A percentile compares a stretch with the other conserved stretches of the same genome.
Evolutionary conservation across 2,329 filamentous ascomycete genomes (phyloP).

Genomic region (Coleophoma cylindrospora): DNA sequence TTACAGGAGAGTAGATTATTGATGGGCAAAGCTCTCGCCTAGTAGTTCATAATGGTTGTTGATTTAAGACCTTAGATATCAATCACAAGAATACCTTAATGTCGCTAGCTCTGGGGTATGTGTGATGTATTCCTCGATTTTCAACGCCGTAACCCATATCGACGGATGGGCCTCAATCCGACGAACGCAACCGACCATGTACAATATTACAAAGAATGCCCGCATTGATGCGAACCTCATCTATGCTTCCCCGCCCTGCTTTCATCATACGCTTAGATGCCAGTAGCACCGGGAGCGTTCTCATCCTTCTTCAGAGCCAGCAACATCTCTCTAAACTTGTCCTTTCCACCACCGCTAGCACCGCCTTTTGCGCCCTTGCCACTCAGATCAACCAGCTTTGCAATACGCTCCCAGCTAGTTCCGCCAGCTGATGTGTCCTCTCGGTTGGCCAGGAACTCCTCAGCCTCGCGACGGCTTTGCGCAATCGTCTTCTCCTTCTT

Average conservation of each 20-base stretch:
- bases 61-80: no score
- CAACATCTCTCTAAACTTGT: constrained; percentile 89
- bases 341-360: constrained; percentile 86
- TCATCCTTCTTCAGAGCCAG: constrained; percentile 88
- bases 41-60: no score
- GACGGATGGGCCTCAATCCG: constrained; percentile 15
- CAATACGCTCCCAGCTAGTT: constrained; percentile 97
- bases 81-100: neutral
- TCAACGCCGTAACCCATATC: constrained; percentile 25
- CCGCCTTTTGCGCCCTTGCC: constrained; percentile 88
- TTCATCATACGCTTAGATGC: constrained; percentile 39
- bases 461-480: constrained; percentile 86
- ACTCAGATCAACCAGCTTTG: constrained; percentile 94
- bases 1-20: no score
- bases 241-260: constrained; percentile 5
- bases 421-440: constrained; percentile 93
- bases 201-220: constrained; percentile 20
- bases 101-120: constrained; percentile 14
- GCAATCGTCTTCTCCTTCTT: constrained; percentile 93
- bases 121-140: constrained; percentile 21
- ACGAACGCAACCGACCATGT: constrained; percentile 19
- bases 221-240: constrained; percentile 1
- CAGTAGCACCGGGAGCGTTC: constrained; percentile 67
- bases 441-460: constrained; percentile 81
- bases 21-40: no score